phyloP scores from a whole-genome alignment of 2,329 filamentous ascomycete genomes.

The Epichloe bromicola region DNA sequence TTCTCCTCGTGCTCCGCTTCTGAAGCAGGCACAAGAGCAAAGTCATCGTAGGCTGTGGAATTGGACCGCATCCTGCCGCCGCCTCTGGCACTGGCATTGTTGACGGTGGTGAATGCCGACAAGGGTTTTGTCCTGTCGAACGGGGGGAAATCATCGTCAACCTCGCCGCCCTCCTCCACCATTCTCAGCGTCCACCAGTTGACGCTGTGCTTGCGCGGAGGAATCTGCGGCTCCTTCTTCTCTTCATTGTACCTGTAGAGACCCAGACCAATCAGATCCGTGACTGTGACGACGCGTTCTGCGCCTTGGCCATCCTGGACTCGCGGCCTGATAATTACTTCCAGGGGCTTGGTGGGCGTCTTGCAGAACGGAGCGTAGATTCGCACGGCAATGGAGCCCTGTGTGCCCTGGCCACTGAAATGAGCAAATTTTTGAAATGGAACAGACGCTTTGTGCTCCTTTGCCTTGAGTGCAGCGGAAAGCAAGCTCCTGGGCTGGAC shows the following conservation, averaged over 20 bases:
- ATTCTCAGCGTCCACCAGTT: constrained; percentile 76
- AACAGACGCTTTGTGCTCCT: constrained; percentile 53
- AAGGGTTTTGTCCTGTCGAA: constrained; percentile 61
- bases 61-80: constrained; percentile 48
- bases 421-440: constrained; percentile 68
- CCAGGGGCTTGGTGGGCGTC: constrained; percentile 50
- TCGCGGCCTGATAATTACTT: constrained; percentile 57
- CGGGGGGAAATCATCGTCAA: constrained; percentile 78
- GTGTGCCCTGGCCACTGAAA: constrained; percentile 64
- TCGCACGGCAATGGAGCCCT: constrained; percentile 61
- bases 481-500: constrained; percentile 57
- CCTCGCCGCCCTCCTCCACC: constrained; percentile 73
- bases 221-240: constrained; percentile 54
- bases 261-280: constrained; percentile 69
- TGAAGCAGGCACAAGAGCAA: constrained; percentile 63
- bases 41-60: constrained; percentile 70
- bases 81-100: constrained; percentile 63
- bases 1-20: constrained; percentile 57
- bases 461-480: constrained; percentile 59
- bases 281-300: constrained; percentile 54
- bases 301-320: constrained; percentile 53
- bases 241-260: constrained; percentile 70
- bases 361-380: constrained; percentile 65
- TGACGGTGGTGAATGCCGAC: constrained; percentile 69
- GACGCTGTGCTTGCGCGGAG: constrained; percentile 55